phyloP scores from a whole-genome alignment of 2,329 filamentous ascomycete genomes.

The Paracorniculantispora psalliotae region DNA sequence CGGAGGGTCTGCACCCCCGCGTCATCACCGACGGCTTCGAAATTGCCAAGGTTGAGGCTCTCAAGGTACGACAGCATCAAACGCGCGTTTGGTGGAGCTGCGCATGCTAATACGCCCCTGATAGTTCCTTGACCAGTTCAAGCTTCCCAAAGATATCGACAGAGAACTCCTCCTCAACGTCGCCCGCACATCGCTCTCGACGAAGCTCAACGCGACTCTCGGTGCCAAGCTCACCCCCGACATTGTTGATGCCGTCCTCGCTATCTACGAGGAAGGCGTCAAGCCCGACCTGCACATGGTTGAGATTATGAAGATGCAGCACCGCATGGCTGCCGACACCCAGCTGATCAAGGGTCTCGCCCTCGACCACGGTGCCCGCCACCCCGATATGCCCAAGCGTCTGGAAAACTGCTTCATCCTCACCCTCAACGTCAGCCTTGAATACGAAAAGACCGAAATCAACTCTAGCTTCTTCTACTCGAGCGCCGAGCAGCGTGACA shows the following conservation, averaged over 20 bases:
- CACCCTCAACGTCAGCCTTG: constrained; percentile 90
- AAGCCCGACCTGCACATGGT: constrained; percentile 99
- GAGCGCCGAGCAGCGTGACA: constrained; percentile 92
- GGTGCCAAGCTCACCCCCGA: constrained; percentile 88
- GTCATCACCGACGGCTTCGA: constrained; percentile 98
- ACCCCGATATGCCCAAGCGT: constrained; percentile 97
- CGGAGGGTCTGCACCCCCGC: constrained; percentile 91
- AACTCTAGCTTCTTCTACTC: constrained; percentile 99
- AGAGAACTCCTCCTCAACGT: constrained; percentile 90
- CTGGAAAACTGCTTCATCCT: constrained; percentile 94
- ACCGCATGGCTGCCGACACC: constrained; percentile 91
- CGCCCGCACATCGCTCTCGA: constrained; percentile 88
- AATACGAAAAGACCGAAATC: constrained; percentile 99
- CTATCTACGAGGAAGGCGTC: constrained; percentile 82
- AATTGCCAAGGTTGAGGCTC: constrained; percentile 85
- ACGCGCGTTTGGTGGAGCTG: constrained; percentile 1
- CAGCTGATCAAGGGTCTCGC: constrained; percentile 91
- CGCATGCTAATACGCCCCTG: constrained; percentile 2
- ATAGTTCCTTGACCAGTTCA: constrained; percentile 91
- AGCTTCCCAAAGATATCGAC: constrained; percentile 81
- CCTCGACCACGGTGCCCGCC: constrained; percentile 89
- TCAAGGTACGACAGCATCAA: constrained; percentile 57
- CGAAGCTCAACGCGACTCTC: constrained; percentile 85
- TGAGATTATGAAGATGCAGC: constrained; percentile 99
- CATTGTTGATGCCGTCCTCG: constrained; percentile 92